Percentiles rank a stretch among this genome's conserved stretches.
Evolutionary conservation across 2,329 filamentous ascomycete genomes (phyloP).

Genomic region (Cercospora sojina): DNA sequence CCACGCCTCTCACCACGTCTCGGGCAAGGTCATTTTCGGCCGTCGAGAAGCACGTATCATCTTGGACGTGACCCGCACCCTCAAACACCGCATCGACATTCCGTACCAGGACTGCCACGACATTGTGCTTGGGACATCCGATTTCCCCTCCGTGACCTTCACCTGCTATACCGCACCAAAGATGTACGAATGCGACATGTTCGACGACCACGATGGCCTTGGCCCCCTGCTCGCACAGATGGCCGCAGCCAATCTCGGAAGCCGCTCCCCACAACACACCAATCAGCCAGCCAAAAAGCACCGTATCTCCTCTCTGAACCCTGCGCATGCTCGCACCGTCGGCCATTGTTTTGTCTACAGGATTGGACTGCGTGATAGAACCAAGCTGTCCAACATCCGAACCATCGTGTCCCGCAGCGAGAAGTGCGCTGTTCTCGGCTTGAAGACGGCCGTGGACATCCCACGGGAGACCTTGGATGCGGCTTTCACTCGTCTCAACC

Average conservation of each 20-base stretch:
- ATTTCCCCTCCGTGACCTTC: conserved; percentile 40
- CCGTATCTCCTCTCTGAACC: conserved; percentile 41
- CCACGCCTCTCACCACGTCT: conserved; percentile 43
- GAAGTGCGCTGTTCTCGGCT: conserved; percentile 35
- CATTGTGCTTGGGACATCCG: conserved; percentile 36
- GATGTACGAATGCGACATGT: conserved; percentile 36
- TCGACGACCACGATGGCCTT: neutral
- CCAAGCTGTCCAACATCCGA: conserved; percentile 30
- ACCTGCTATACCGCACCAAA: conserved; percentile 43
- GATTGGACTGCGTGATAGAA: conserved; percentile 26
- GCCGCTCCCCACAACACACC: neutral
- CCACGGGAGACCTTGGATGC: conserved; percentile 20
- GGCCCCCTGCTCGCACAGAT: neutral
- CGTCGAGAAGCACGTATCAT: conserved; percentile 30
- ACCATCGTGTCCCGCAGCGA: conserved; percentile 28
- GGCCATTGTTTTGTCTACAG: conserved; percentile 55
- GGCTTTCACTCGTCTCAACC: conserved; percentile 36
- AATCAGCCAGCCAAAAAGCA: conserved; percentile 26
- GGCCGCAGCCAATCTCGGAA: neutral
- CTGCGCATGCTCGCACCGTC: conserved; percentile 41
- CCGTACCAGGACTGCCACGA: conserved; percentile 45
- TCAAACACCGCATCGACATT: conserved; percentile 43
- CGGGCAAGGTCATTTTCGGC: conserved; percentile 42
- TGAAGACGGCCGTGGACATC: conserved; percentile 22
- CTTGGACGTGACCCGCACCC: conserved; percentile 19